Base-by-base conservation (phyloP, 805 yeast species). In the Maudiozyma barnettii region DNA sequence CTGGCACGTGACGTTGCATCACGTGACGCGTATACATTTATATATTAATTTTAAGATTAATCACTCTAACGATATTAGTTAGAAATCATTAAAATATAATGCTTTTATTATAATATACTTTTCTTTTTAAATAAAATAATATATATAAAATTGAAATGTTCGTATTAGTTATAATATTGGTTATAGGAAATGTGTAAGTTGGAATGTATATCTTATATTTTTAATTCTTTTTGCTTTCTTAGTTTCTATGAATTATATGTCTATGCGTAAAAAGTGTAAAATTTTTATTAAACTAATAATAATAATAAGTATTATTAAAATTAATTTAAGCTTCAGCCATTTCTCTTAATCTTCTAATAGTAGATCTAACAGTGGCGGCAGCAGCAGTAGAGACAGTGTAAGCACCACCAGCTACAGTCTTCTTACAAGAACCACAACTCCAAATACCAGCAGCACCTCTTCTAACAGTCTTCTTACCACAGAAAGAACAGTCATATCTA, bases 261-360 rank as follows among this genome's bases (percentile, higher is more conserved):
- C n/a, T n/a, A n/a, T n/a, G n/a, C n/a, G n/a, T n/a, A n/a, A n/a
- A n/a, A n/a, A n/a, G n/a, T 12, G 30, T 6, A 26, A 26, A 26
- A 12, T 26, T 26, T 26, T 26, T 26, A 26, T 6, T 13, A 29
- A 29, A 10, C 13, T 29, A 10, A 26, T 30, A 19, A 39, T 4
- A 8, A 26, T 35, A n/a, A 41, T 20, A 39, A n/a, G 21, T 37
- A 30, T 41, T 29, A 14, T 29, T 29, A 29, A 33, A 33, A 33
- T 41, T 40, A 26, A 39, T 42, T 86, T 90, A 93, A 73, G 96
- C 99, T 81, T 93, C 99, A 77, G 95, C 97, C 81, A 95, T 73
- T 73, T 93, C 99, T 84, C 99, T 89, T 77, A 93, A 87, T 85
- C 99, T 96, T 83, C 99, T 91, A 80, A 93, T 93, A 76, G 99